phyloP scores from a whole-genome alignment of 2,329 filamentous ascomycete genomes.

The Lojkania enalia region DNA sequence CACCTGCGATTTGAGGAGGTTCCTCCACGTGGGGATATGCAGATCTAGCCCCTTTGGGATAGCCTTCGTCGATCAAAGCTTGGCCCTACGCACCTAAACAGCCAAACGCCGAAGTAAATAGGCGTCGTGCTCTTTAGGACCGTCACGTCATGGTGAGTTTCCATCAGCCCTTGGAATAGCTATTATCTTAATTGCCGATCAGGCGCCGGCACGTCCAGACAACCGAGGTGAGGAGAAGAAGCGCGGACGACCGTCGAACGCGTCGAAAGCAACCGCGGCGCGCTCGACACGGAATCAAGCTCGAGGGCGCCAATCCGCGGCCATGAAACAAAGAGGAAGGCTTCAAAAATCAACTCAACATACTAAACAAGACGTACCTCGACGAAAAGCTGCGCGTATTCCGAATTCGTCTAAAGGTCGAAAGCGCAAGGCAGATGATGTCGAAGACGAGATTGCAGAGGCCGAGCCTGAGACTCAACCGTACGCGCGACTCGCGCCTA shows the following conservation, averaged over 20 bases:
- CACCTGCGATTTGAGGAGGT: too few species aligned
- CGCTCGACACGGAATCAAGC: not conserved
- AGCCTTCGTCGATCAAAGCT: too few species aligned
- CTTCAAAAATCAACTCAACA: conserved; percentile 1
- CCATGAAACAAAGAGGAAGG: conserved; percentile 12
- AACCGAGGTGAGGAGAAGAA: conserved; percentile 21
- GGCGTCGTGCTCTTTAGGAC: too few species aligned
- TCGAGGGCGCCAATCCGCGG: conserved; percentile 16
- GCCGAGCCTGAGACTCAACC: conserved; percentile 10
- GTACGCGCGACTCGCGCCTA: conserved; percentile 40
- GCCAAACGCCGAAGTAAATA: too few species aligned
- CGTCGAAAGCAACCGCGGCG: not conserved
- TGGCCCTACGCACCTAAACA: too few species aligned
- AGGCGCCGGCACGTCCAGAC: conserved; percentile 30
- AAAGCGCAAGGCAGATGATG: conserved; percentile 23
- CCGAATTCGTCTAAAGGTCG: conserved; percentile 13
- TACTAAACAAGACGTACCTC: conserved; percentile 14
- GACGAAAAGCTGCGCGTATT: conserved; percentile 1
- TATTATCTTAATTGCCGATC: conserved; percentile 14
- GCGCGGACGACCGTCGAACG: conserved; percentile 28
- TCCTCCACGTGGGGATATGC: too few species aligned
- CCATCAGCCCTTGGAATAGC: not conserved
- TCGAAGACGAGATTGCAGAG: conserved; percentile 24
- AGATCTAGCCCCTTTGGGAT: too few species aligned
- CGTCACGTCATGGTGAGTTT: conserved; percentile 39